Evolutionary conservation across 805 yeast species (phyloP).

Genomic region (Lachancea dasiensis): DNA sequence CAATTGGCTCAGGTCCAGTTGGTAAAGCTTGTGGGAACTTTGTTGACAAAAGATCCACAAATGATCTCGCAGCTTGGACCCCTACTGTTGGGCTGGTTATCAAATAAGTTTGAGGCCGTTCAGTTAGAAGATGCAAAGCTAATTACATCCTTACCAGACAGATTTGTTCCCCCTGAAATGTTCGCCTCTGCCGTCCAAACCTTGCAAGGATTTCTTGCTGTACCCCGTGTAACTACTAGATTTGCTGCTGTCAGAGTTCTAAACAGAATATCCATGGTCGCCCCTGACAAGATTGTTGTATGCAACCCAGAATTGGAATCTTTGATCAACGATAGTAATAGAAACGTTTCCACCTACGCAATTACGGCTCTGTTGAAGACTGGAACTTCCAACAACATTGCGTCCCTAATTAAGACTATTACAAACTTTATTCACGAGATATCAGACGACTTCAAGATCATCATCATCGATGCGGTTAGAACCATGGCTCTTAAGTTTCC

Average conservation of each 20-base stretch:
- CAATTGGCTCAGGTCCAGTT: constrained; percentile 82
- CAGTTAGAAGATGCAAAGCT: constrained; percentile 84
- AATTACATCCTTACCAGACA: constrained; percentile 39
- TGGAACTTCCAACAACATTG: constrained; percentile 85
- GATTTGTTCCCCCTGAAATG: constrained; percentile 55
- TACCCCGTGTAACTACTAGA: constrained; percentile 83
- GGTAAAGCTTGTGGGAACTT: constrained; percentile 72
- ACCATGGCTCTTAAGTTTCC: constrained; percentile 92
- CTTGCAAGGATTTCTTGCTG: constrained; percentile 70
- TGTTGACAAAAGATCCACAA: constrained; percentile 65
- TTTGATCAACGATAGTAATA: constrained; percentile 79
- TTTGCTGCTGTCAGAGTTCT: constrained; percentile 91
- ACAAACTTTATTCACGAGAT: constrained; percentile 87
- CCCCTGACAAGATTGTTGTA: constrained; percentile 70
- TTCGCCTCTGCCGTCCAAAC: constrained; percentile 65
- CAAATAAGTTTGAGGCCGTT: constrained; percentile 82
- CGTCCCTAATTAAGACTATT: constrained; percentile 81
- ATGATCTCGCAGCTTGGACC: constrained; percentile 41
- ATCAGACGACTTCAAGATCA: constrained; percentile 90
- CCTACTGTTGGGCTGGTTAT: constrained; percentile 63
- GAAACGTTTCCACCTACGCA: constrained; percentile 93
- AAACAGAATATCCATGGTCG: constrained; percentile 74
- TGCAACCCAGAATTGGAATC: constrained; percentile 84
- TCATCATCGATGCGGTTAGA: constrained; percentile 91
- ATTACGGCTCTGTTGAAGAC: constrained; percentile 94